Evolutionary conservation across 805 yeast genomes (phyloP), one percentile per base, ranked within the genome.

Genomic region (Candida pseudoglaebosa): DNA sequence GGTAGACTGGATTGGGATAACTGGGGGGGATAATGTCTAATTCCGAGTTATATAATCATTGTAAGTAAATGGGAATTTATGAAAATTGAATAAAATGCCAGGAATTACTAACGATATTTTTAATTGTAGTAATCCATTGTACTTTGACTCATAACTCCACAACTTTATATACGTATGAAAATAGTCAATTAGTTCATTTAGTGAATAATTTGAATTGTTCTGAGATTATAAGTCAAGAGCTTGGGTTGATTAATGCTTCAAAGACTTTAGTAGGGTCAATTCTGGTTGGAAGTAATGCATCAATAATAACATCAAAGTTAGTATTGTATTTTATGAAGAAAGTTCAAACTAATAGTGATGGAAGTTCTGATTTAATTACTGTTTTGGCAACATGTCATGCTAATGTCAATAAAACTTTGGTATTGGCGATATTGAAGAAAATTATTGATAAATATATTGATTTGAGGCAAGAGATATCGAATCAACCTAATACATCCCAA

Each of bases 131-230:
- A 44, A 61, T 75, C 14, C 70, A 66, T 46, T 69, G 75, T 15
- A 70, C 78, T 2, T 59, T 75, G 28, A 70, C 78, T 3, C 56
- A 62, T 38, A 78, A 80, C 50, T 78, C 84, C 13, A 75, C 82
- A 4, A 77, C 84, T 0, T 60, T 78, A 10, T 80, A 74, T 53
- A 73, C 83, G 9, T 68, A 76, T 45, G 83, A 78, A 47, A 76
- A 76, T 50, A 55, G 59, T 32, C 62, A 60, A 17, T 54, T 78
- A 28, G 60, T 66, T 1, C 64, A 67, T 21, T 50, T 59, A n/a
- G 44, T 67, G 18, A 59, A 69, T 30, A 69, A 65, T 36, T 57
- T 77, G 35, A 77, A 76, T 46, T 70, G 80, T 40, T 64, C 75
- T 1, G 84, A 79, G 47, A 56, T 71, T 1, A 62, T 78, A 3